Percentiles rank a stretch among this genome's conserved stretches.
phyloP scores from a whole-genome alignment of 352 stramenopile species.

The Phytophthora pinifolia region DNA sequence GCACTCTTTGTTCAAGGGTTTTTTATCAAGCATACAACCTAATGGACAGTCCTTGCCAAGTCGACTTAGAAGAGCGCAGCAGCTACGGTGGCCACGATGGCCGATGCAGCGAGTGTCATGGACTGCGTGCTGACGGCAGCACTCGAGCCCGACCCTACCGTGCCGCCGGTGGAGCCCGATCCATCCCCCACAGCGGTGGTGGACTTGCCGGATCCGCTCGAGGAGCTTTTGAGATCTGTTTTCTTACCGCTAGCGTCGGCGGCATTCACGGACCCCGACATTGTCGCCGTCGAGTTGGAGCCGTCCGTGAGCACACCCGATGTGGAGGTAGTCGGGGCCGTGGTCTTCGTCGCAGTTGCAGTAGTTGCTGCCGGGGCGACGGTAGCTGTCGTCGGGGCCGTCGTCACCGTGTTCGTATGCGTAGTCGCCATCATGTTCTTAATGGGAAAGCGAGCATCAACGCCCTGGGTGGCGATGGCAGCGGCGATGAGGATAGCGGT shows the following conservation, averaged over 20 bases:
- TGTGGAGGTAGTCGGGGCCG: too few relatives aligned
- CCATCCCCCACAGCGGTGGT: conserved; percentile 19
- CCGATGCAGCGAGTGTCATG: conserved; percentile 17
- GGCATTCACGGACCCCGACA: neutral
- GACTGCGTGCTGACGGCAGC: conserved; percentile 22
- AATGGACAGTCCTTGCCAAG: conserved; percentile 14
- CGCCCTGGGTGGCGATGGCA: conserved; percentile 19
- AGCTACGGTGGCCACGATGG: conserved; percentile 16
- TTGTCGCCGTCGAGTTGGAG: conserved; percentile 4
- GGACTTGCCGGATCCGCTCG: conserved; percentile 17
- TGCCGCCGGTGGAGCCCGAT: neutral
- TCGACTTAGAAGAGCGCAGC: conserved; percentile 26
- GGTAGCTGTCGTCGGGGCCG: neutral
- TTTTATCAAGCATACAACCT: conserved; percentile 33
- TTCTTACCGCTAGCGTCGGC: neutral
- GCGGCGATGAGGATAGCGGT: conserved; percentile 25
- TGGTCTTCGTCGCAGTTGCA: neutral
- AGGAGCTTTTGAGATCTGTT: neutral
- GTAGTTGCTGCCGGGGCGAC: neutral
- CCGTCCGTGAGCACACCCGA: neutral
- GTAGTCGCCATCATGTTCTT: too few relatives aligned
- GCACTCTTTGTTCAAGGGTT: conserved; percentile 17
- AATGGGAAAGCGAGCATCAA: too few relatives aligned
- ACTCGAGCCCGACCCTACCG: conserved; percentile 7
- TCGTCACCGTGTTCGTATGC: neutral